A percentile compares a stretch with the other conserved stretches of the same genome.
phyloP scores from a whole-genome alignment of 2,329 filamentous ascomycete genomes.

The Penicillium sp. region DNA sequence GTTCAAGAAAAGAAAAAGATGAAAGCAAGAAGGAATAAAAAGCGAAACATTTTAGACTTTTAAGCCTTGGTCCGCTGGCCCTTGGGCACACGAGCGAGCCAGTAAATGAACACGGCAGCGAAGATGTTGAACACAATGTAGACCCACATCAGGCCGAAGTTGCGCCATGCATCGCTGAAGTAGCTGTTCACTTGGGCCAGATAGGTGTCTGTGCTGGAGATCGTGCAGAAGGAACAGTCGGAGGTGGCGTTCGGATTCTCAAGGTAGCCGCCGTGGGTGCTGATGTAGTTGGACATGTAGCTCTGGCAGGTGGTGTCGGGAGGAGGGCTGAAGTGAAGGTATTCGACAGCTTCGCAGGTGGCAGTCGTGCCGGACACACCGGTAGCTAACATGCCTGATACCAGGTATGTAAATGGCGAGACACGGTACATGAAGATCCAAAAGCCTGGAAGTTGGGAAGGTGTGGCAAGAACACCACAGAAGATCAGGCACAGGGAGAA shows the following conservation, averaged over 20 bases:
- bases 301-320: constrained; percentile 52
- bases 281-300: constrained; percentile 40
- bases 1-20: too few species aligned
- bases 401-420: too few species aligned
- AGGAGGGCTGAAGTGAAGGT: constrained; percentile 40
- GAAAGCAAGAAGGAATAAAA: background rate
- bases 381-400: too few species aligned
- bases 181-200: constrained; percentile 36
- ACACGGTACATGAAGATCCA: constrained; percentile 72
- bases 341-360: constrained; percentile 27
- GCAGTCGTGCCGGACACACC: constrained; percentile 28
- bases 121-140: constrained; percentile 58
- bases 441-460: constrained; percentile 55
- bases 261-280: constrained; percentile 33
- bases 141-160: constrained; percentile 62
- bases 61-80: constrained; percentile 18
- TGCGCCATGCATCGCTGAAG: constrained; percentile 52
- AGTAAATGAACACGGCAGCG: constrained; percentile 55
- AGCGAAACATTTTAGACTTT: background rate
- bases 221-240: constrained; percentile 45
- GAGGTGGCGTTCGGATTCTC: constrained; percentile 38
- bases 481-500: constrained; percentile 54
- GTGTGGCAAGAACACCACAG: constrained; percentile 47
- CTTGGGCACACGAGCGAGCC: constrained; percentile 50
- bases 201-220: constrained; percentile 42